Conservation (phyloP, 129 eudicot species). For the Centella asiatica region DNA sequence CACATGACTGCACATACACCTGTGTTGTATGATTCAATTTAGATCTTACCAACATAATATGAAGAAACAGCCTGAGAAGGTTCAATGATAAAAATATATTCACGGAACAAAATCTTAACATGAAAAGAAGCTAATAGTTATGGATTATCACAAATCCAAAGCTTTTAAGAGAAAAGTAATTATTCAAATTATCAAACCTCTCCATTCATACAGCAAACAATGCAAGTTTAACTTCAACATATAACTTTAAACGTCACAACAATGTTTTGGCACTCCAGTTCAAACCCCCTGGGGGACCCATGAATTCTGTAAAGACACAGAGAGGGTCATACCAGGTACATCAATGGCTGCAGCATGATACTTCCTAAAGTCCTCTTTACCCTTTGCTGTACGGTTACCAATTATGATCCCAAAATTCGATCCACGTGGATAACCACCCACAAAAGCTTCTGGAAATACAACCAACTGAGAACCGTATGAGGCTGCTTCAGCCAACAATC, state of each 20-base stretch:
- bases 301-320: neutral
- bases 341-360: constrained; percentile 89
- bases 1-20: too few relatives aligned
- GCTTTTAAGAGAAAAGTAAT: neutral
- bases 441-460: constrained; percentile 95
- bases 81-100: too few relatives aligned
- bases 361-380: constrained; percentile 80
- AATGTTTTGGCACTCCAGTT: neutral
- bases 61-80: too few relatives aligned
- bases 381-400: constrained; percentile 81
- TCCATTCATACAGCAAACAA: neutral
- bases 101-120: too few relatives aligned
- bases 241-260: neutral
- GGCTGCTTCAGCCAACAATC: constrained; percentile 89
- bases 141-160: neutral
- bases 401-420: constrained; percentile 83
- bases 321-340: constrained; percentile 65
- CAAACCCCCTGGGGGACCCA: neutral
- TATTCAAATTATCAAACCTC: neutral
- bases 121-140: too few relatives aligned
- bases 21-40: too few relatives aligned
- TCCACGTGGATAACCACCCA: constrained; percentile 99
- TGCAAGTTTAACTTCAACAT: neutral
- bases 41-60: too few relatives aligned
- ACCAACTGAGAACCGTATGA: constrained; percentile 87